phyloP scores from a whole-genome alignment of 129 eudicot genomes.

The Smallanthus sonchifolius region DNA sequence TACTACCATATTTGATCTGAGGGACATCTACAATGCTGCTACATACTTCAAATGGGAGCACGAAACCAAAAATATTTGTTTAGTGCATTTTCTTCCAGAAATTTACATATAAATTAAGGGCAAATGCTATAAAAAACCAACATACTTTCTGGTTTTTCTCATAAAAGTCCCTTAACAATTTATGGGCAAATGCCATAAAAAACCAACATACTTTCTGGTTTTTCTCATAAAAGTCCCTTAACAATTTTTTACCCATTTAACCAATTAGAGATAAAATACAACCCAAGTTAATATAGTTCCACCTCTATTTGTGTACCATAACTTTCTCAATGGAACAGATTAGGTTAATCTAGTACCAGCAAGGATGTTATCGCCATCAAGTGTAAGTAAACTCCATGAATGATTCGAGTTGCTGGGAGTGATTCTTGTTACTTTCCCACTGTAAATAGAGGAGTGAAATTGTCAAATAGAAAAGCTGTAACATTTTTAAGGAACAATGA shows the following conservation, averaged over 20 bases:
- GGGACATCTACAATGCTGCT: slow-evolving; percentile 91
- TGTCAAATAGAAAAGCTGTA: background rate
- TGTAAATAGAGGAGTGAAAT: slow-evolving; percentile 33
- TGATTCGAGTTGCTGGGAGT: slow-evolving; percentile 59
- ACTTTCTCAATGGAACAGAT: background rate
- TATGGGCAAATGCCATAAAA: background rate
- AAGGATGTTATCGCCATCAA: slow-evolving; percentile 70
- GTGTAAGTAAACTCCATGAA: slow-evolving; percentile 81
- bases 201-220: too few relatives aligned
- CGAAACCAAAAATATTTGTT: background rate
- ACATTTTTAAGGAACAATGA: background rate
- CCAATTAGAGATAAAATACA: background rate
- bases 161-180: background rate
- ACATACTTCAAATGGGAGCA: slow-evolving; percentile 46
- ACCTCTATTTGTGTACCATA: background rate
- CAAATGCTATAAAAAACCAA: background rate
- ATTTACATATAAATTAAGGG: background rate
- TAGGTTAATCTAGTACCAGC: slow-evolving; percentile 51
- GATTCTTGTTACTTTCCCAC: slow-evolving; percentile 77
- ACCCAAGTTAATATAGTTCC: background rate
- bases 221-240: too few relatives aligned
- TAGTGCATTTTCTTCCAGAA: background rate
- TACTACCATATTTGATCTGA: slow-evolving; percentile 64
- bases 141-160: too few relatives aligned
- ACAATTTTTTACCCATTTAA: background rate